A percentile compares a stretch with the other conserved stretches of the same genome.
These are phyloP conservation scores for Colletotrichum sojae DNA, from an alignment of 2,329 filamentous ascomycete species.

Conservation along the genomic window DNA sequence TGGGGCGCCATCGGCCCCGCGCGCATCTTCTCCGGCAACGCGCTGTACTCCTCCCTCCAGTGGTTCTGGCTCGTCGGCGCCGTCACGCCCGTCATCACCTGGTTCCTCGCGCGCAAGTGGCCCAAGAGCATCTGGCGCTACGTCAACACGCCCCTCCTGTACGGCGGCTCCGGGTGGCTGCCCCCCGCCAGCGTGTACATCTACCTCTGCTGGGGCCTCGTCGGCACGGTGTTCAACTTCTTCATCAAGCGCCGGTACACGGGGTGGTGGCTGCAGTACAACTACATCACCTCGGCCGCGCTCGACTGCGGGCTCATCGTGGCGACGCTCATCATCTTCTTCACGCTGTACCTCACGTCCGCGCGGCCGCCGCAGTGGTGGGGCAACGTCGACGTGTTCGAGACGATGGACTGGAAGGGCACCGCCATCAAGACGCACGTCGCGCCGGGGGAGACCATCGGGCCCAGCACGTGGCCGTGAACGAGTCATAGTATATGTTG, in stretches of 20 bases:
- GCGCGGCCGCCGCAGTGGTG: constrained; percentile 73
- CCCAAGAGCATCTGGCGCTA: constrained; percentile 75
- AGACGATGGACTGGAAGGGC: constrained; percentile 62
- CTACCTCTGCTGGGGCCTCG: constrained; percentile 79
- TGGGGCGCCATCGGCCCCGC: constrained; percentile 81
- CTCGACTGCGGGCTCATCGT: constrained; percentile 78
- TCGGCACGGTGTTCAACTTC: constrained; percentile 79
- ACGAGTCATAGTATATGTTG: neutral
- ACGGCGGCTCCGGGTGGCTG: constrained; percentile 73
- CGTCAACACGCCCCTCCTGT: constrained; percentile 78
- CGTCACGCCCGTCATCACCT: constrained; percentile 74
- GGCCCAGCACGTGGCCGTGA: constrained; percentile 64
- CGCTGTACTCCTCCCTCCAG: constrained; percentile 74
- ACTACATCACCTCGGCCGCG: constrained; percentile 81
- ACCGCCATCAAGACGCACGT: constrained; percentile 60
- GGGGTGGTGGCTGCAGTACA: constrained; percentile 85
- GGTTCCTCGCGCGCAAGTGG: constrained; percentile 72
- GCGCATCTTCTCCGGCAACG: constrained; percentile 76
- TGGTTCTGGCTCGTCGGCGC: constrained; percentile 81
- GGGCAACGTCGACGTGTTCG: constrained; percentile 65
- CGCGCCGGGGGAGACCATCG: constrained; percentile 63
- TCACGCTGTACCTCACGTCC: constrained; percentile 74
- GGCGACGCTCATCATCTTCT: constrained; percentile 78
- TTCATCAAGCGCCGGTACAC: constrained; percentile 74
- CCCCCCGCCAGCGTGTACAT: constrained; percentile 80